Evolutionary conservation across 805 yeast species (phyloP).

Genomic region (Candida rishiriensis): DNA sequence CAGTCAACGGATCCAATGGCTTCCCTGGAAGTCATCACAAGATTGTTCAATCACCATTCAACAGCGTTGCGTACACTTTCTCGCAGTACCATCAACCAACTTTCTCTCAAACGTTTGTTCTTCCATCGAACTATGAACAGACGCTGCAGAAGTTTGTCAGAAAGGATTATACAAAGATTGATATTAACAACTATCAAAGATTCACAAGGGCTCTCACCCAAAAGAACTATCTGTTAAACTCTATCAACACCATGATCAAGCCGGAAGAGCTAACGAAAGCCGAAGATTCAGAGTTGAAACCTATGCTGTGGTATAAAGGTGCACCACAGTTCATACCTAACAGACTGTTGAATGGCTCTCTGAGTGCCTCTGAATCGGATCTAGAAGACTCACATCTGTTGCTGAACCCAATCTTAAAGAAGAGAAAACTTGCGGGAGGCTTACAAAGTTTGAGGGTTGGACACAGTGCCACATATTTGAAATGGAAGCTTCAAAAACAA

Average conservation of each 20-base stretch:
- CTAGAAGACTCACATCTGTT: slow-evolving; percentile 7
- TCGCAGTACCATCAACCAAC: slow-evolving; percentile 30
- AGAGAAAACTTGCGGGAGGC: slow-evolving; percentile 12
- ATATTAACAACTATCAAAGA: slow-evolving; percentile 28
- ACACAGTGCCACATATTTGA: slow-evolving; percentile 70
- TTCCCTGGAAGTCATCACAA: slow-evolving; percentile 21
- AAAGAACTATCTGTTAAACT: slow-evolving; percentile 16
- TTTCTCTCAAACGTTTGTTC: slow-evolving; percentile 30
- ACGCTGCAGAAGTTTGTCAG: slow-evolving; percentile 31
- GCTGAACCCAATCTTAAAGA: slow-evolving; percentile 18
- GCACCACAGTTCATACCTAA: slow-evolving; percentile 51
- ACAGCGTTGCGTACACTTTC: slow-evolving; percentile 25
- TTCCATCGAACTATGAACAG: slow-evolving; percentile 33
- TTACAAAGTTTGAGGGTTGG: slow-evolving; percentile 45
- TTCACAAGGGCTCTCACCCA: slow-evolving; percentile 16
- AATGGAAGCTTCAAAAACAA: slow-evolving; percentile 40
- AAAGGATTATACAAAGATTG: slow-evolving; percentile 28
- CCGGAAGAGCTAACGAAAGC: slow-evolving; percentile 15
- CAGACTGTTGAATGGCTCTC: slow-evolving; percentile 30
- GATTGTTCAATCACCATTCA: slow-evolving; percentile 30
- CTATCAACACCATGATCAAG: slow-evolving; percentile 15
- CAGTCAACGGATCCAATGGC: slow-evolving; percentile 4
- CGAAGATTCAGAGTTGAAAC: slow-evolving; percentile 18
- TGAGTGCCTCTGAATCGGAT: slow-evolving; percentile 6
- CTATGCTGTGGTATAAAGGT: slow-evolving; percentile 63